These are phyloP conservation scores for Cordyceps fumosorosea DNA, from an alignment of 2,329 filamentous ascomycete genomes.

Conservation along the genomic window DNA sequence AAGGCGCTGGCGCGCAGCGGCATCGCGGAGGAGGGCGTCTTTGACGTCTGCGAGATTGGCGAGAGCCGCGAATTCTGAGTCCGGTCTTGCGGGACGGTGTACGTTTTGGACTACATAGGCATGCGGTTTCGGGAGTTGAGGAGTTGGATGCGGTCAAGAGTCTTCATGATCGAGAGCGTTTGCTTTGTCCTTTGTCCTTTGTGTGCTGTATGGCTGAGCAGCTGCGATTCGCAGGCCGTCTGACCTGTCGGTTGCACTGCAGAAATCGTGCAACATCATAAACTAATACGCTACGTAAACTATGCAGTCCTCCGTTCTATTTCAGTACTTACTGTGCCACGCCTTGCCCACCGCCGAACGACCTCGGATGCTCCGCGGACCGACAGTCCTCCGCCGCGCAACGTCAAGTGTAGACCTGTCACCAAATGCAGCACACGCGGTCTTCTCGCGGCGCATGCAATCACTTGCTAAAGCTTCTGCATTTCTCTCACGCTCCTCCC, in stretches of 20 bases:
- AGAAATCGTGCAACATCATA: not conserved
- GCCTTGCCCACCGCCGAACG: not conserved
- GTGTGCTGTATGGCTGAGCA: too few relatives aligned
- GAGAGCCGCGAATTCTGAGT: conserved; percentile 69
- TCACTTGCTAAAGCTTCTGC: too few relatives aligned
- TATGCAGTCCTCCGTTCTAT: not conserved
- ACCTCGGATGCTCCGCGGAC: not conserved
- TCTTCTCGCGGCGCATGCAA: not conserved
- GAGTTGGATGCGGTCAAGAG: not conserved
- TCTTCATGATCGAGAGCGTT: not conserved
- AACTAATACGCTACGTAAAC: not conserved
- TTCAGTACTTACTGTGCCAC: not conserved
- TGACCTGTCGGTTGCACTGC: not conserved
- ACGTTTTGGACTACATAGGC: not conserved
- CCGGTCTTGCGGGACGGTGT: not conserved
- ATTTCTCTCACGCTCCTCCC: too few relatives aligned
- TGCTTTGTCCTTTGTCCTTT: not conserved
- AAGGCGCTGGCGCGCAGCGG: conserved; percentile 63
- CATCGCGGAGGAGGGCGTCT: conserved; percentile 63
- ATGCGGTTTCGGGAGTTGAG: not conserved
- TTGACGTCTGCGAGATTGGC: conserved; percentile 79
- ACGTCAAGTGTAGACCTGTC: not conserved
- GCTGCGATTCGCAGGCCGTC: too few relatives aligned
- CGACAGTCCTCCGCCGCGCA: not conserved
- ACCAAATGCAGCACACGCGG: not conserved